These are phyloP conservation scores for Venturia pyrina DNA, from an alignment of 2,329 filamentous ascomycete species.

Conservation along the genomic window DNA sequence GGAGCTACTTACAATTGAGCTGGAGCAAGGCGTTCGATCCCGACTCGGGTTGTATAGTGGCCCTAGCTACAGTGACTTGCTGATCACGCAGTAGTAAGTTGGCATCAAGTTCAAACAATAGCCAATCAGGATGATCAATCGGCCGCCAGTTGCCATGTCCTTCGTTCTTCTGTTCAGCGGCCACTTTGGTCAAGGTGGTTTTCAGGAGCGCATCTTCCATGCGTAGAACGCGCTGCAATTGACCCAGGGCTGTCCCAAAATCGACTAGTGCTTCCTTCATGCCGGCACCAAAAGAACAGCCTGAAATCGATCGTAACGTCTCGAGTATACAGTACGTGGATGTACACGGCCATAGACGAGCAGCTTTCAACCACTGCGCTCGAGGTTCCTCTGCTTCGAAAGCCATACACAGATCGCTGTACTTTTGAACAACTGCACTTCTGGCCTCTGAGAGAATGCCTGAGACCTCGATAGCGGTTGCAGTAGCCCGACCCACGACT, in stretches of 20 bases:
- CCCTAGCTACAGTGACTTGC: conserved; percentile 49
- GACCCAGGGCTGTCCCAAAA: conserved; percentile 32
- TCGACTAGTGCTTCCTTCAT: conserved; percentile 30
- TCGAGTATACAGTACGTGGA: conserved; percentile 35
- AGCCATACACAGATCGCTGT: neutral
- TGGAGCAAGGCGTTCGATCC: conserved; percentile 47
- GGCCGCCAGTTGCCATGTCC: conserved; percentile 46
- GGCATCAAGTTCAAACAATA: conserved; percentile 54
- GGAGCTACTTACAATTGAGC: conserved; percentile 33
- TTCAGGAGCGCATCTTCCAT: conserved; percentile 23
- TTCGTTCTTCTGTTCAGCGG: conserved; percentile 31
- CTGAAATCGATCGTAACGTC: conserved; percentile 29
- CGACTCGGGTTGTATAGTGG: conserved; percentile 44
- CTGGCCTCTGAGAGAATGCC: neutral
- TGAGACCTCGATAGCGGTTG: too few species aligned
- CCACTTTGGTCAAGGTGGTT: conserved; percentile 18
- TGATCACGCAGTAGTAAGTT: conserved; percentile 49
- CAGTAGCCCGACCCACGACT: too few species aligned
- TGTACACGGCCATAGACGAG: conserved; percentile 34
- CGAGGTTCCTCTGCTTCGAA: neutral
- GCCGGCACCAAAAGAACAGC: conserved; percentile 19
- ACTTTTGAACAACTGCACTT: neutral
- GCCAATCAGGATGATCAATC: conserved; percentile 44
- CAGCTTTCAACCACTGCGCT: conserved; percentile 28
- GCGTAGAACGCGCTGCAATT: conserved; percentile 32